Conservation (phyloP, 345 rosid species). For the Linum trigynum region DNA sequence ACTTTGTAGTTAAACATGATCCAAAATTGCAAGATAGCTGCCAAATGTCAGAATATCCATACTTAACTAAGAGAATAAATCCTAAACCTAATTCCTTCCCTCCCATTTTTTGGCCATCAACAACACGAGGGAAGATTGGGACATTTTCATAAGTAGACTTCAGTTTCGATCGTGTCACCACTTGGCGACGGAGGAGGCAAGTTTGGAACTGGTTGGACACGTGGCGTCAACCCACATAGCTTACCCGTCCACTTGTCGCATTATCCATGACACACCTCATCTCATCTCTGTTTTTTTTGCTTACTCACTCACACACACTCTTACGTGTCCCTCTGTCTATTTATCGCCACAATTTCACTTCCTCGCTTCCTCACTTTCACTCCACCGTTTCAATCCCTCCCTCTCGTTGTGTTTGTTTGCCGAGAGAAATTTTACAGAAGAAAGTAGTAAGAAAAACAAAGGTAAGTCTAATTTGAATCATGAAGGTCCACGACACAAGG, state of each 20-base stretch:
- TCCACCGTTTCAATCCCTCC: too few relatives aligned
- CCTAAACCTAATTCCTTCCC: too few relatives aligned
- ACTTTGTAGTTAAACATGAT: too few relatives aligned
- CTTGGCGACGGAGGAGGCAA: slow-evolving; percentile 15
- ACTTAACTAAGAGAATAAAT: too few relatives aligned
- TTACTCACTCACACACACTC: slow-evolving; percentile 10
- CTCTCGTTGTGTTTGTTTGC: neutral
- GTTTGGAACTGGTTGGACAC: slow-evolving; percentile 18
- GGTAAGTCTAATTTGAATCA: neutral
- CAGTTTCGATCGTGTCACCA: slow-evolving; percentile 7
- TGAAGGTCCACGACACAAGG: slow-evolving; percentile 69
- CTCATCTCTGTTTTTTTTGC: neutral
- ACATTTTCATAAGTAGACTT: neutral
- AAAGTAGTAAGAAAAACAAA: neutral
- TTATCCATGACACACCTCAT: neutral
- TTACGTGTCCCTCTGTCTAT: slow-evolving; percentile 1
- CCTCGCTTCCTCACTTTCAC: neutral
- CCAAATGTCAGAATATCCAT: too few relatives aligned
- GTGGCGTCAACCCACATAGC: slow-evolving; percentile 15
- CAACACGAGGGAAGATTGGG: too few relatives aligned
- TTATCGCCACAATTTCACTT: neutral
- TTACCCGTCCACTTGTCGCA: slow-evolving; percentile 14
- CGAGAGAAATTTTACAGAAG: neutral
- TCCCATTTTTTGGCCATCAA: too few relatives aligned
- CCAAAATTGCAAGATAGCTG: too few relatives aligned